These are phyloP conservation scores for Cyclotella distinguenda DNA, from an alignment of 108 stramenopile genomes.

Conservation along the genomic window DNA sequence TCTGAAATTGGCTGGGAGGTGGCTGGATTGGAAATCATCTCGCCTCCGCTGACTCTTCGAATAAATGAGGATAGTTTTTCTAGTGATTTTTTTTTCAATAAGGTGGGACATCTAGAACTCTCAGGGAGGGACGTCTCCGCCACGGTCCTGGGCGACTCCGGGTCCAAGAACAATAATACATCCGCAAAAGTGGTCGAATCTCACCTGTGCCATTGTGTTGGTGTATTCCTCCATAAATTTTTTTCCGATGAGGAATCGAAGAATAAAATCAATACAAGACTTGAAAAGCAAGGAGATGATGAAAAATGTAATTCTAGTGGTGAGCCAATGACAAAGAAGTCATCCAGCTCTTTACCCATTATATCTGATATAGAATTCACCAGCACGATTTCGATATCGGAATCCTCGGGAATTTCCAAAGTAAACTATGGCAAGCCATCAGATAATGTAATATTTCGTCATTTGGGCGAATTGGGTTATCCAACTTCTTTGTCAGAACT, in stretches of 20 bases:
- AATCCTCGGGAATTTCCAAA: too few relatives aligned
- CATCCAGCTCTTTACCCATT: neutral
- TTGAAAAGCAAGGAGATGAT: neutral
- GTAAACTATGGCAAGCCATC: too few relatives aligned
- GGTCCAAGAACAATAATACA: too few relatives aligned
- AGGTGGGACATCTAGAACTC: too few relatives aligned
- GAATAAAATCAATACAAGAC: neutral
- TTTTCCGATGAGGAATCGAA: conserved; percentile 3
- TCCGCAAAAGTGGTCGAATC: conserved; percentile 10
- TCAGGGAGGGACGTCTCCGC: too few relatives aligned
- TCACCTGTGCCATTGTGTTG: conserved; percentile 14
- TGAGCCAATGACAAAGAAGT: neutral
- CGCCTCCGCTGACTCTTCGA: conserved; percentile 13
- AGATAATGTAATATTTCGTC: neutral
- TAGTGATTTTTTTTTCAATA: conserved; percentile 2
- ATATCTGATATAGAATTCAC: too few relatives aligned
- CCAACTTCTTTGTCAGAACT: conserved; percentile 17
- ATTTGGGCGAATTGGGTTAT: conserved; percentile 8
- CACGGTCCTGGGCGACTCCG: too few relatives aligned
- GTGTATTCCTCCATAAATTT: conserved; percentile 19
- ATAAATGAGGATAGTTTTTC: conserved; percentile 14
- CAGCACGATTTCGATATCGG: too few relatives aligned
- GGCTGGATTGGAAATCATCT: conserved; percentile 36
- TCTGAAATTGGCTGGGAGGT: conserved; percentile 3
- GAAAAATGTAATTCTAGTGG: neutral